Evolutionary conservation across 257 asterid species (phyloP).

Genomic region (Solanum medicagineum): DNA sequence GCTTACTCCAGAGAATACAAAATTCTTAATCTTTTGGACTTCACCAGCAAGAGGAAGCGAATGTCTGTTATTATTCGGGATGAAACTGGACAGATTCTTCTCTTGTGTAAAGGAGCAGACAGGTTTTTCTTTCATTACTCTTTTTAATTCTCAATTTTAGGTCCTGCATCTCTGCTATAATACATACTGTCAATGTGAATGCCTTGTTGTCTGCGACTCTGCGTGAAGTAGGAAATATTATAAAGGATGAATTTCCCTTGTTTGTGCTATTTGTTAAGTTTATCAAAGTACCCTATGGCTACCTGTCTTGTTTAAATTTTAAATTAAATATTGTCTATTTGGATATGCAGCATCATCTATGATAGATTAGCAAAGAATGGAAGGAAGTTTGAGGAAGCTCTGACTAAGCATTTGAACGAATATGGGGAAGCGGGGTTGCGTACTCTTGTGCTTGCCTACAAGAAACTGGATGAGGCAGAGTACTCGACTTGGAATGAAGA

Average conservation of each 20-base stretch:
- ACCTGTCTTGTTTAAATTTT: neutral
- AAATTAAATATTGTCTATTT: conserved; percentile 5
- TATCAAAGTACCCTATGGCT: neutral
- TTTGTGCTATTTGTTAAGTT: neutral
- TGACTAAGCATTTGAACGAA: conserved; percentile 76
- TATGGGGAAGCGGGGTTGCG: conserved; percentile 94
- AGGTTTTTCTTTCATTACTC: conserved; percentile 30
- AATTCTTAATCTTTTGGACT: conserved; percentile 80
- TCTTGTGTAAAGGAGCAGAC: conserved; percentile 96
- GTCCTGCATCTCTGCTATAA: neutral
- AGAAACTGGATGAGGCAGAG: conserved; percentile 68
- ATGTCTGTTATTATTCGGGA: conserved; percentile 83
- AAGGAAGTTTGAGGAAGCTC: conserved; percentile 52
- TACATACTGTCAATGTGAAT: neutral
- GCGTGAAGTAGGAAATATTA: neutral
- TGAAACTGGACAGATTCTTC: conserved; percentile 64
- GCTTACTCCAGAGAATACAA: conserved; percentile 65
- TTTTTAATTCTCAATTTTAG: neutral
- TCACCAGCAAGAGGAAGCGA: conserved; percentile 95
- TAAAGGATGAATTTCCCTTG: neutral
- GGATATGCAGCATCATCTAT: conserved; percentile 71
- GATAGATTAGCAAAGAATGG: conserved; percentile 77
- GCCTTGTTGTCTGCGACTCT: neutral
- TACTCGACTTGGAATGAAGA: conserved; percentile 85
- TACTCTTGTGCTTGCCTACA: conserved; percentile 92